Evolutionary conservation across 805 yeast genomes (phyloP).

Genomic region (Metschnikowia dekortorum): DNA sequence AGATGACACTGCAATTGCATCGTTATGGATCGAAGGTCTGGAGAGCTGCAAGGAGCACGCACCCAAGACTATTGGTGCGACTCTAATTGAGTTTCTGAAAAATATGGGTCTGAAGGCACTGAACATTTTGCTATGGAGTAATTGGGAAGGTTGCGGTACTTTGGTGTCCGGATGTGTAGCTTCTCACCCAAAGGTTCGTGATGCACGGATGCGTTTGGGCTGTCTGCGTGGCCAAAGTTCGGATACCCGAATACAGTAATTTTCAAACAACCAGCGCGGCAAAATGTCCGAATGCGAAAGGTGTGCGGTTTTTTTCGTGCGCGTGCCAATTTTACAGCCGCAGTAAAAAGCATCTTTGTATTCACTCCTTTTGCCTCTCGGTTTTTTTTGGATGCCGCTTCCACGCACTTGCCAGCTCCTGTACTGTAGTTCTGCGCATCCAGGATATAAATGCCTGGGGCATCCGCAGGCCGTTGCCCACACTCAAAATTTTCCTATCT

Average conservation of each 20-base stretch:
- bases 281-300: background rate
- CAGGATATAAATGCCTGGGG: slow-evolving; percentile 1
- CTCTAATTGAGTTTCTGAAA: slow-evolving; percentile 10
- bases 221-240: background rate
- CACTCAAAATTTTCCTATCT: background rate
- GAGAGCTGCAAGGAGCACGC: slow-evolving; percentile 12
- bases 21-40: slow-evolving; percentile 10
- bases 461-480: background rate
- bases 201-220: background rate
- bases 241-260: too few relatives aligned
- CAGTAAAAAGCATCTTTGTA: background rate
- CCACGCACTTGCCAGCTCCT: slow-evolving; percentile 4
- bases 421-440: background rate
- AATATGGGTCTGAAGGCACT: slow-evolving; percentile 13
- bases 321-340: background rate
- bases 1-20: slow-evolving; percentile 12
- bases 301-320: background rate
- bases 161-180: background rate
- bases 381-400: background rate
- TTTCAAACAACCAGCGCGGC: too few relatives aligned
- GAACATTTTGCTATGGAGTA: slow-evolving; percentile 9
- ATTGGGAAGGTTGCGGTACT: background rate
- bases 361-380: slow-evolving; percentile 2
- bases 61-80: slow-evolving; percentile 13
- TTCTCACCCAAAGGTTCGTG: background rate